These are phyloP conservation scores for Caryocar brasiliense DNA, from an alignment of 441 rosid species.

Conservation along the genomic window DNA sequence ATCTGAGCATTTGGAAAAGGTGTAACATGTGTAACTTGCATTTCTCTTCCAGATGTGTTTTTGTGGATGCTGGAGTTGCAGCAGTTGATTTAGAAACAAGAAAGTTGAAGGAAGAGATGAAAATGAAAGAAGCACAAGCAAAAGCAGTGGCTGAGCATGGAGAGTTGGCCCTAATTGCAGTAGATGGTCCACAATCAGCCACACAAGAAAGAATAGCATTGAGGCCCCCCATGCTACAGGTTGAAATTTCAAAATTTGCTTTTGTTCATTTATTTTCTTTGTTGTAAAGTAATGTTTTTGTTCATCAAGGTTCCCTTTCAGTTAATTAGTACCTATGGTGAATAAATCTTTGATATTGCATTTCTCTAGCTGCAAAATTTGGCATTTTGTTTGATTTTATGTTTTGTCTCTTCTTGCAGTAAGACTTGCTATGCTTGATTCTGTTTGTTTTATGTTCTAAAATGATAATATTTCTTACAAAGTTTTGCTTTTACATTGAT, in stretches of 20 bases:
- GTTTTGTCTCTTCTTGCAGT: not conserved
- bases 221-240: conserved; percentile 97
- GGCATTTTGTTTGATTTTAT: not conserved
- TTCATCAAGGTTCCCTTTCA: no score
- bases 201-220: conserved; percentile 62
- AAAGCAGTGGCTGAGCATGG: conserved; percentile 89
- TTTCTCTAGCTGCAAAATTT: not conserved
- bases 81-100: conserved; percentile 80
- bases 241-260: conserved; percentile 17
- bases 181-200: conserved; percentile 57
- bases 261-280: not conserved
- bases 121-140: conserved; percentile 75
- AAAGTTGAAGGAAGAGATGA: conserved; percentile 85
- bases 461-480: no score
- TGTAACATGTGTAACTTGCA: no score
- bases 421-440: not conserved
- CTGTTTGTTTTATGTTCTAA: no score
- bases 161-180: conserved; percentile 83
- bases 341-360: not conserved
- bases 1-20: no score
- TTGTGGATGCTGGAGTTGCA: conserved; percentile 93
- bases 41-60: conserved; percentile 74
- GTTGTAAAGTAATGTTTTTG: not conserved
- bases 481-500: no score
- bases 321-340: not conserved